These are phyloP conservation scores for Acacia pycnantha DNA, from an alignment of 331 rosid genomes.

Conservation along the genomic window DNA sequence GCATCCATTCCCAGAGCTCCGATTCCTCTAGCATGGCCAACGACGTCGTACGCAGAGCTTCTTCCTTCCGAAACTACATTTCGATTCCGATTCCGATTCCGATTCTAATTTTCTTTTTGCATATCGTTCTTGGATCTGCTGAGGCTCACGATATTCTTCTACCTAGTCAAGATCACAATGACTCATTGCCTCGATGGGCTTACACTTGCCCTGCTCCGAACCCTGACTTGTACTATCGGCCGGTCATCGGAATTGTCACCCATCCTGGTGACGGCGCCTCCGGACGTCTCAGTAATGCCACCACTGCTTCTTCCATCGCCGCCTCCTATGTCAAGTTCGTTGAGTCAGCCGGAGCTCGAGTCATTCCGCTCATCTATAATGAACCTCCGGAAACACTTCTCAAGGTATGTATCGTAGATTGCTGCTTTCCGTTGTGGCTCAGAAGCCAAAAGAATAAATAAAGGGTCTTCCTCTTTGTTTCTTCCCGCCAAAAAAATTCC, in stretches of 20 bases:
- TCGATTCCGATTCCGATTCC: conserved; percentile 9
- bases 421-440: neutral
- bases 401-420: conserved; percentile 34
- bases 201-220: conserved; percentile 36
- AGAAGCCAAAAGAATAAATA: neutral
- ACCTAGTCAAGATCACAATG: conserved; percentile 31
- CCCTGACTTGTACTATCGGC: conserved; percentile 45
- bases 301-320: conserved; percentile 56
- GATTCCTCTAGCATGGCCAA: neutral
- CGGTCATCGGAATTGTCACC: conserved; percentile 64
- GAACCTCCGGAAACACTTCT: conserved; percentile 48
- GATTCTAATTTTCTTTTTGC: conserved; percentile 33
- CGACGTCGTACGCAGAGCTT: neutral
- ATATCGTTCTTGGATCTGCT: conserved; percentile 11
- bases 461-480: neutral
- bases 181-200: neutral
- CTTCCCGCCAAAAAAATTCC: neutral
- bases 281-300: conserved; percentile 53
- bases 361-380: conserved; percentile 60
- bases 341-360: conserved; percentile 74
- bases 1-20: neutral
- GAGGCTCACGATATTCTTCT: conserved; percentile 34
- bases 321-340: conserved; percentile 71
- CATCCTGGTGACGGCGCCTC: conserved; percentile 83
- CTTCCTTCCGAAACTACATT: neutral